Evolutionary conservation across 768 basidiomycete species (phyloP), one percentile per base, ranked within the genome.

Genomic region (Favolaschia claudopus): DNA sequence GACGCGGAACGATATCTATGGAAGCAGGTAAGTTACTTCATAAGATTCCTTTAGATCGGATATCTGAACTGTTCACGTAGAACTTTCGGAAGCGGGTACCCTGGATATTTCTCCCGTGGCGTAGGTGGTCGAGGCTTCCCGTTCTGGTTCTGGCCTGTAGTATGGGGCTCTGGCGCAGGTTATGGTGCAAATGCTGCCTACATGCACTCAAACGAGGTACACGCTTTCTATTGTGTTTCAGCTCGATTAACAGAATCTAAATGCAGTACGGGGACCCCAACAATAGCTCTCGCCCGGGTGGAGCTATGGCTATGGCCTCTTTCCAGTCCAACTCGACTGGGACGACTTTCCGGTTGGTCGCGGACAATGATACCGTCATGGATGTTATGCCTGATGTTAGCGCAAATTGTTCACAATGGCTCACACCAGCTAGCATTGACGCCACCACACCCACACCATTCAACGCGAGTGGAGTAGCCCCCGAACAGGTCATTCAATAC

Each of bases 101-200:
- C 87, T 32, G 83, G 84, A 1, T 24, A 77, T 14, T 22, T 65
- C 4, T 74, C 75, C 7, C 76, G 77, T 4, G 85, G 86, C 14
- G 83, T 86, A 17, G 39, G 61, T 0, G 79, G 80, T 0, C 77
- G 79, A 0, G 77, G 77, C 3, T 89, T 90, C 67, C 89, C 89
- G 1, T 89, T 86, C 60, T 78, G 77, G 60, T 90, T 81, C 73
- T 89, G 88, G 87, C 88, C 88, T 7, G 37, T 89, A 10, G 77
- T 79, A 1, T 89, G 85, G 83, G 74, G 72, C 3, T 72, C 72
- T 1, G 61, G 14, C 14, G 51, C 55, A 25, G 72, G 32, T 33
- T 72, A 67, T 55, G 15, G 61, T 14, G 52, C 63, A 6, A 72
- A 71, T 7, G 66, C 65, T 7, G 57, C 58, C 8, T 72, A 74